A percentile compares a stretch with the other conserved stretches of the same genome.
Evolutionary conservation across 768 basidiomycete species (phyloP).

Genomic region (Sarcomyxa edulis): DNA sequence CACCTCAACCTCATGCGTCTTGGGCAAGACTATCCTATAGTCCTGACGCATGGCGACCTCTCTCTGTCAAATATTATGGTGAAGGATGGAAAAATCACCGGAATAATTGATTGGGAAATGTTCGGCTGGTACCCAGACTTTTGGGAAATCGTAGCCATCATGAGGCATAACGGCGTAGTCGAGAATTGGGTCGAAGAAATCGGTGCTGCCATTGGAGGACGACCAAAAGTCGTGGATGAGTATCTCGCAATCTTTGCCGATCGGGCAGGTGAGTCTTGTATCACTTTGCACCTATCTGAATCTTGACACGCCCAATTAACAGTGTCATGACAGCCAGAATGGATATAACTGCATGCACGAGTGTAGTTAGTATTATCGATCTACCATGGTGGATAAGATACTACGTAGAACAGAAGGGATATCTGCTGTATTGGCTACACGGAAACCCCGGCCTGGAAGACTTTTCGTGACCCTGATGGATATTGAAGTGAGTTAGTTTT

Average conservation of each 20-base stretch:
- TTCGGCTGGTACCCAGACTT: constrained; percentile 27
- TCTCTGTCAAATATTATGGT: constrained; percentile 35
- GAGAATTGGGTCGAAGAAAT: no score
- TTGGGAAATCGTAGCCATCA: no score
- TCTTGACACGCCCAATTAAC: no score
- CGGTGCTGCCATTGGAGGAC: no score
- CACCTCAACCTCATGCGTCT: no score
- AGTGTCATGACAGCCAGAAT: no score
- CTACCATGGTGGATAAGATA: constrained; percentile 54
- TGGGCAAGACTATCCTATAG: no score
- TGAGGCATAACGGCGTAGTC: no score
- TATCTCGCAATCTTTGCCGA: no score
- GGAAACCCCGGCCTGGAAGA: constrained; percentile 57
- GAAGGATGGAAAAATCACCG: constrained; percentile 18
- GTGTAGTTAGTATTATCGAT: constrained; percentile 9
- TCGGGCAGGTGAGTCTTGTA: no score
- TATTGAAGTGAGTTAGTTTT: background rate
- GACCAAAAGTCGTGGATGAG: no score
- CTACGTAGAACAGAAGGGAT: constrained; percentile 61
- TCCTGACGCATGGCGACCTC: constrained; percentile 38
- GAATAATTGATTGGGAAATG: constrained; percentile 28
- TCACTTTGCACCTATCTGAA: no score
- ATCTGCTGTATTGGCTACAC: constrained; percentile 55
- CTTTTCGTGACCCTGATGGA: constrained; percentile 49
- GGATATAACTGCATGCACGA: constrained; percentile 1